phyloP scores from a whole-genome alignment of 2,329 filamentous ascomycete genomes.

The Acrodontium crateriforme region DNA sequence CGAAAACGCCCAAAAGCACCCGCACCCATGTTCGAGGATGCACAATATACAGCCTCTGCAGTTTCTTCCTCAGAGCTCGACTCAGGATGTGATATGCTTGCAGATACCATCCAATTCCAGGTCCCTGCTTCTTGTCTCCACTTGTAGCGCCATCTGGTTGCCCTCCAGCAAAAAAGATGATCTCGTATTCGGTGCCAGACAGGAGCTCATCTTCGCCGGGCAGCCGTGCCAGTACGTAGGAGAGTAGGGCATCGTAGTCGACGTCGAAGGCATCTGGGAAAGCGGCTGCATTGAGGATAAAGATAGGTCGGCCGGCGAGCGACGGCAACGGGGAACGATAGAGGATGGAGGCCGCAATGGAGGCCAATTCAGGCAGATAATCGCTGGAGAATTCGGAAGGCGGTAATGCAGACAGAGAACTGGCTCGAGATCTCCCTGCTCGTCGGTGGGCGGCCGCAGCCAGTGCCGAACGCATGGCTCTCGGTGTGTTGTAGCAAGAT shows the following conservation, averaged over 20 bases:
- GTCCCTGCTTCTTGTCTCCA: slow-evolving; percentile 31
- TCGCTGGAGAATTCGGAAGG: slow-evolving; percentile 32
- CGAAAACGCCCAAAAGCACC: slow-evolving; percentile 42
- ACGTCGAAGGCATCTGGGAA: slow-evolving; percentile 40
- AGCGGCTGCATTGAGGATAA: slow-evolving; percentile 43
- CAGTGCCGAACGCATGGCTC: slow-evolving; percentile 20
- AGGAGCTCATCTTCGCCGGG: slow-evolving; percentile 43
- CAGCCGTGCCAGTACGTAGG: slow-evolving; percentile 41
- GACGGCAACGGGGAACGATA: slow-evolving; percentile 40
- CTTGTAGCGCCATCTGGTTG: slow-evolving; percentile 30
- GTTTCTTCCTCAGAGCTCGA: slow-evolving; percentile 40
- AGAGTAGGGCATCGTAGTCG: slow-evolving; percentile 41
- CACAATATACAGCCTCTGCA: slow-evolving; percentile 43
- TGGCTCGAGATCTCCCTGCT: slow-evolving; percentile 17
- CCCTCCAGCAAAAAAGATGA: slow-evolving; percentile 45
- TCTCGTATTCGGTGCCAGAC: slow-evolving; percentile 40
- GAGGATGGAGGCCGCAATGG: slow-evolving; percentile 38
- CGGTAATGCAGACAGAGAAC: slow-evolving; percentile 34
- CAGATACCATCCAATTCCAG: slow-evolving; percentile 43
- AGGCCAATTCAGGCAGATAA: slow-evolving; percentile 35
- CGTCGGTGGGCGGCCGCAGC: slow-evolving; percentile 16
- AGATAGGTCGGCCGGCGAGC: slow-evolving; percentile 35
- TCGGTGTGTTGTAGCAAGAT: too few relatives aligned
- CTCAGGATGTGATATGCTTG: slow-evolving; percentile 44
- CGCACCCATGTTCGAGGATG: slow-evolving; percentile 44